phyloP scores from a whole-genome alignment of 176 grass and related monocot species.

The Aegilops umbellulata region DNA sequence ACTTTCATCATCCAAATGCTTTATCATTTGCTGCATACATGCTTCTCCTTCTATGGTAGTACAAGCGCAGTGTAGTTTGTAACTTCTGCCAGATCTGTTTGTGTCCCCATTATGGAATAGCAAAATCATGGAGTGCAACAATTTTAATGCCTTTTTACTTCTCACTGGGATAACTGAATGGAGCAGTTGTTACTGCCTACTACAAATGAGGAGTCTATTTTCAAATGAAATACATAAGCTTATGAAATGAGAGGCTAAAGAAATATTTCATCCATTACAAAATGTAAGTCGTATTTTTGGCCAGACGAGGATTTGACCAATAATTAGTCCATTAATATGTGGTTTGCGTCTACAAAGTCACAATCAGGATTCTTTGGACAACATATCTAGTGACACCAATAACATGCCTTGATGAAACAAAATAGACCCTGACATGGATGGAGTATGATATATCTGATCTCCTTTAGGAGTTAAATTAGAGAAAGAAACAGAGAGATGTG shows the following conservation, averaged over 20 bases:
- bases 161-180: background rate
- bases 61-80: background rate
- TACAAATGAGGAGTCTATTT: background rate
- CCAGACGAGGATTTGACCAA: background rate
- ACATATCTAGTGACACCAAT: background rate
- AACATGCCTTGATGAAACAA: background rate
- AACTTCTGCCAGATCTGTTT: background rate
- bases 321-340: background rate
- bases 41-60: background rate
- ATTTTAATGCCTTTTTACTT: background rate
- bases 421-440: background rate
- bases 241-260: background rate
- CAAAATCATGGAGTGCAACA: background rate
- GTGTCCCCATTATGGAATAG: background rate
- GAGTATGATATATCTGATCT: background rate
- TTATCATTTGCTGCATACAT: constrained; percentile 12
- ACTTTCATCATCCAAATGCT: background rate
- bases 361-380: background rate
- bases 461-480: background rate
- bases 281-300: background rate
- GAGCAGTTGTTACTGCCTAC: background rate
- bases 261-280: background rate
- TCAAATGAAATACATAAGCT: background rate
- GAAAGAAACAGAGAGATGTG: background rate
- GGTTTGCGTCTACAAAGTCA: background rate